Evolutionary conservation across 805 yeast genomes (phyloP), one percentile per base, ranked within the genome.

Genomic region (Teunomyces kruisii): DNA sequence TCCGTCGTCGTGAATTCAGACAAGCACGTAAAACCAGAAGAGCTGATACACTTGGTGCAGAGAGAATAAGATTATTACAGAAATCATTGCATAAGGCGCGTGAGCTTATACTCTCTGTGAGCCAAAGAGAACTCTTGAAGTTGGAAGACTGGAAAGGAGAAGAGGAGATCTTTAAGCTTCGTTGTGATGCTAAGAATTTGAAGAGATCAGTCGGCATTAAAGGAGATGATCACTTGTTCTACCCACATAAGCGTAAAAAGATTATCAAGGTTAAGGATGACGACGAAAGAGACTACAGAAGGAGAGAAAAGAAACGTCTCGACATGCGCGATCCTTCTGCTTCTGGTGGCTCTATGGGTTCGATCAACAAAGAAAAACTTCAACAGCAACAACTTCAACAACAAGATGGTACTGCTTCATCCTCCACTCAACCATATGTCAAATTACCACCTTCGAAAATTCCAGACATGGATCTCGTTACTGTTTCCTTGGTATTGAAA

Each of bases 1-100:
- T 94, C 74, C 80, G 99, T 58, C 83, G 97, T 54, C 85, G 99
- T 64, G 98, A 91, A 59, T 85, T 89, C 52, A 81, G 99, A 53
- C 97, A 88, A 61, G 94, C 95, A 26, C 85, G 99, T 64, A 94
- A 94, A 64, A 94, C 99, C 0, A 81, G 99, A 64, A 81, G 98
- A 52, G 88, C 97, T 0, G 99, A 94, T 68, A 79, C 87, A 28
- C 87, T 89, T 55, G 89, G 94, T 54, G 84, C 90, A 10, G 97
- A 91, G 64, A 80, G 91, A 52, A 72, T 94, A 40, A 77, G 94
- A 16, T 62, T 79, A 45, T 70, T 94, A 27, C 88, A 86, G 50
- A 76, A 77, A 48, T 96, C 94, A 48, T 74, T 94, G 68, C 84
- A 80, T 50, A 77, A 83, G 40, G 95, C 96, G 1, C 76, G 84